Evolutionary conservation across 352 stramenopile genomes (phyloP), one percentile per base, ranked within the genome.

Genomic region (Phytophthora quininea): DNA sequence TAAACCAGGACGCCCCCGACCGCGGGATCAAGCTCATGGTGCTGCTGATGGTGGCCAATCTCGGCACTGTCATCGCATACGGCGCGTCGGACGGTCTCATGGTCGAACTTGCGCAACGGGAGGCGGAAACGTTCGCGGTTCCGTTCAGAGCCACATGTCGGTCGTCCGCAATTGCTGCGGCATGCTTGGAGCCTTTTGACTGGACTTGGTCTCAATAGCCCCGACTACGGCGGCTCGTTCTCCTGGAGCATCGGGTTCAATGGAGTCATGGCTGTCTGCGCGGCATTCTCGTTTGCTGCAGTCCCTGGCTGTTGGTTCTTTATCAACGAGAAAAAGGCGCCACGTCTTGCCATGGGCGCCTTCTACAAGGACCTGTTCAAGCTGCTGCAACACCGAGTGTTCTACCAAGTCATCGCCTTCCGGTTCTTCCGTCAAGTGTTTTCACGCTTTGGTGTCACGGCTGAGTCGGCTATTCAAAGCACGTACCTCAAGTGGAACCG

Each of bases 1-100:
- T 86, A 47, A 86, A 88, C 64, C 37, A 58, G 19, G 64, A 85
- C 54, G 81, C 81, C 0, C 69, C 70, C 1, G 56, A 78, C 42
- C 58, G 62, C 12, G 82, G 81, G 3, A 71, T 74, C 47, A 82
- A 84, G 57, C 78, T 84, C 73, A 76, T 90, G 11, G 51, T 90
- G 35, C 67, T 88, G 30, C 79, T 96, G 57, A 81, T 92, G 54
- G 43, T 93, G 2, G 86, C 89, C 2, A 89, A 90, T 54, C 15
- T 93, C 19, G 87, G 87, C 37, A 89, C 87, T 31, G 82, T 95
- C 47, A 88, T 93, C 47, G 81, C 86, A 8, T 88, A 90, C 65
- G 80, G 88, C 0, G 82, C 88, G 12, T 72, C 78, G 14, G 82
- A 95, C 64, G 86, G 84, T 3, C 71, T 87, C 61, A 76, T 89